A percentile compares a stretch with the other conserved stretches of the same genome.
phyloP scores from a whole-genome alignment of 106 monocot species.

The Dendrobium huoshanense region DNA sequence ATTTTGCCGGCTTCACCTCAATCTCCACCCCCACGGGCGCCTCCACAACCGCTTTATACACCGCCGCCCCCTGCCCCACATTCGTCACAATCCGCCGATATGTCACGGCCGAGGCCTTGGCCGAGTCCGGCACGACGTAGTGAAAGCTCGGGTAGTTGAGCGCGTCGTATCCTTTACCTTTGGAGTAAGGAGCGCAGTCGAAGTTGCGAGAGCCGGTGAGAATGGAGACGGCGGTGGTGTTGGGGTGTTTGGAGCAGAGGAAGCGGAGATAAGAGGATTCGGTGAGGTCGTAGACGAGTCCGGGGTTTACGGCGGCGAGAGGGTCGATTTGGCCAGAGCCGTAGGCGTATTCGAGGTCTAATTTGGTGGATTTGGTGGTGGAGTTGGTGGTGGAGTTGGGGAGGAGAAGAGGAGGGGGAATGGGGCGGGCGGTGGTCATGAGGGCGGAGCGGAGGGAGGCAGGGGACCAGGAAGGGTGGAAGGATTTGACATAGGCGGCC shows the following conservation, averaged over 20 bases:
- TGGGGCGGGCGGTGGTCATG: conserved; percentile 24
- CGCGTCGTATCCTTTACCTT: background rate
- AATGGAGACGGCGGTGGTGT: conserved; percentile 7
- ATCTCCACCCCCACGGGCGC: conserved; percentile 18
- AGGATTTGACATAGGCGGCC: conserved; percentile 31
- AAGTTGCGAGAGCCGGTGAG: conserved; percentile 25
- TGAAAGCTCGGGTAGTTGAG: conserved; percentile 24
- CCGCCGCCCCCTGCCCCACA: conserved; percentile 14
- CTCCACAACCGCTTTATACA: conserved; percentile 20
- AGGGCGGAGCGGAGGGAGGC: conserved; percentile 33
- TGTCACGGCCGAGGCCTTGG: background rate
- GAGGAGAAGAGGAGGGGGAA: background rate
- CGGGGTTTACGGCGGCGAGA: conserved; percentile 27
- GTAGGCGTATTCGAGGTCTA: conserved; percentile 25
- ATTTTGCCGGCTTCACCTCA: conserved; percentile 17
- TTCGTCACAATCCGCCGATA: conserved; percentile 17
- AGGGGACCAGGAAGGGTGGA: conserved; percentile 34
- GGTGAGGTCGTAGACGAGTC: conserved; percentile 35
- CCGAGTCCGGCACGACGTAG: conserved; percentile 8
- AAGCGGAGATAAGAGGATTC: conserved; percentile 24
- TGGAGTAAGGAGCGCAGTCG: background rate
- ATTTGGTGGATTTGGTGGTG: background rate
- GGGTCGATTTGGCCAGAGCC: conserved; percentile 46
- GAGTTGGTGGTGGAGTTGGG: background rate
- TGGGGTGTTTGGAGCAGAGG: conserved; percentile 38